Base-by-base conservation (phyloP, 805 yeast genomes). In the Wickerhamomyces pijperi region DNA sequence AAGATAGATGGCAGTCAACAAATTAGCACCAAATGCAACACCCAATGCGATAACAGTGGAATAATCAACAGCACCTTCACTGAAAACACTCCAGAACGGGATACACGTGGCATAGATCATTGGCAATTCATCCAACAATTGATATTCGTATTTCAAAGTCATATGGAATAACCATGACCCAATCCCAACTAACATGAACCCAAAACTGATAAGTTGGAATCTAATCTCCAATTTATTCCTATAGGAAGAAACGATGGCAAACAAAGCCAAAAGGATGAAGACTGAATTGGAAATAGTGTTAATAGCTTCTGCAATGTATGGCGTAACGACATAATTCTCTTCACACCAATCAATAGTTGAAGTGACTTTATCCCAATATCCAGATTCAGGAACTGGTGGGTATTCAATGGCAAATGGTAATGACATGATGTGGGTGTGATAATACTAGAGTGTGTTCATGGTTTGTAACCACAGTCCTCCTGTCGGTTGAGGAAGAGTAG, bases 331-430 rank as follows among this genome's bases (percentile, higher is more conserved):
- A 56, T 90, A 90, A 63, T 90, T 90, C 59, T 92, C 97, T 54
- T 90, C 98, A 61, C 98, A 90, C 97, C 97, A 90, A 55, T 90
- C 98, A 31, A 92, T 92, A n/a, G 97, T 88, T 31, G 95, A 74
- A 0, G 97, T 87, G 3, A 83, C 82, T 5, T 66, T 62, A 1
- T 92, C 92, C 95, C 95, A 85, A 55, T 59, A 78, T 1, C 87
- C 88, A 14, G 59, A 41, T n/a, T 54, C 47, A 33, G 74, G 73
- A 28, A 67, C 73, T 6, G 67, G 67, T 1, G 84, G 82, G 49
- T 76, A 76, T 2, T 76, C 74, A 45, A 53, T 44, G 5, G 74
- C 69, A 54, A 70, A 70, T 14, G 75, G 76, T 20, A 69, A 59
- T 65, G 61, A 62, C 43, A 36, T 41, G 14, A 14, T 45, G n/a